These are phyloP conservation scores for Nymphaea thermarum DNA, from an alignment of 164 flowering plant species.

Conservation along the genomic window DNA sequence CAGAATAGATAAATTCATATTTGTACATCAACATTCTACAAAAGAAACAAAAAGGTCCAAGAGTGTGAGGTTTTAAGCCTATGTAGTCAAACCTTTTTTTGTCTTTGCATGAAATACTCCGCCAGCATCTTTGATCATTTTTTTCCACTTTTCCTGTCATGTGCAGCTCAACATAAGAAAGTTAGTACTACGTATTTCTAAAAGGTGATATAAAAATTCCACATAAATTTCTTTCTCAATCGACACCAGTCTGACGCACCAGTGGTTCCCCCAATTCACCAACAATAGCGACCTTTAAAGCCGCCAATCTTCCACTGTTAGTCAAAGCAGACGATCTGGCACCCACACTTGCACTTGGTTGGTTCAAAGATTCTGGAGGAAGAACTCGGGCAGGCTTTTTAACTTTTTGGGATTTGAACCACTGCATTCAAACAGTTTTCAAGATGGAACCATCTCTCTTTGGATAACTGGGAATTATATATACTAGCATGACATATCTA, in stretches of 20 bases:
- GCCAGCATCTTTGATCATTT: constrained; percentile 58
- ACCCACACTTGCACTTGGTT: constrained; percentile 22
- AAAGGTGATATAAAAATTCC: too few relatives aligned
- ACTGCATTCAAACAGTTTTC: constrained; percentile 26
- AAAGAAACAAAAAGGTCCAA: too few relatives aligned
- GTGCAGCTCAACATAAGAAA: not conserved
- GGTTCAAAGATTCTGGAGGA: constrained; percentile 32
- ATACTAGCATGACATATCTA: not conserved
- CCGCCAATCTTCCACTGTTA: constrained; percentile 38
- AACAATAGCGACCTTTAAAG: constrained; percentile 51
- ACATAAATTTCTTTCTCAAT: too few relatives aligned
- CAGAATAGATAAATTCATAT: not conserved
- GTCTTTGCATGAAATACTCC: constrained; percentile 58
- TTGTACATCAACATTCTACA: too few relatives aligned
- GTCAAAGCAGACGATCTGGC: constrained; percentile 18
- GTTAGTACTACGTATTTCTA: not conserved
- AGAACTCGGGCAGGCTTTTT: constrained; percentile 58
- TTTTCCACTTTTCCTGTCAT: constrained; percentile 57
- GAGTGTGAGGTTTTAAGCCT: too few relatives aligned
- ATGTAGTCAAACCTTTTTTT: constrained; percentile 42
- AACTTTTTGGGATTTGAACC: constrained; percentile 80
- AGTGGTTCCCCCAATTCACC: constrained; percentile 42
- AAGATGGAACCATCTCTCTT: not conserved
- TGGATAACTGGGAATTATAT: not conserved
- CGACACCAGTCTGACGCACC: constrained; percentile 14